Evolutionary conservation across 441 rosid species (phyloP).

Genomic region (Bocquillonia castaneifolia): DNA sequence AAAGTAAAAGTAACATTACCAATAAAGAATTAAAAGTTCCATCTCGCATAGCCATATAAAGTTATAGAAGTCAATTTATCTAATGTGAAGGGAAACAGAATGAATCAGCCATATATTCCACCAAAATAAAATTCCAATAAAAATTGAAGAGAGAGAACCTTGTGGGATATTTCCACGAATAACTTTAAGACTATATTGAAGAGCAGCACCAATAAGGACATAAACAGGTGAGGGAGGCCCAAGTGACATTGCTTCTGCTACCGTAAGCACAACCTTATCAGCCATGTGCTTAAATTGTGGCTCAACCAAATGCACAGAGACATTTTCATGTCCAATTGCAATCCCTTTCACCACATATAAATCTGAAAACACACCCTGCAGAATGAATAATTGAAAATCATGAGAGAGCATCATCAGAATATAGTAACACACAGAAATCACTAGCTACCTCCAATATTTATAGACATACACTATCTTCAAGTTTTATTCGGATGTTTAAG

Average conservation of each 20-base stretch:
- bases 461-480: slow-evolving; percentile 73
- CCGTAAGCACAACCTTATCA: slow-evolving; percentile 76
- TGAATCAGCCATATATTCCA: background rate
- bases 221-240: slow-evolving; percentile 89
- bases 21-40: slow-evolving; percentile 2
- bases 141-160: slow-evolving; percentile 47
- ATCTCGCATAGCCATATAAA: background rate
- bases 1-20: background rate
- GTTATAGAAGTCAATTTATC: background rate
- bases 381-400: slow-evolving; percentile 15
- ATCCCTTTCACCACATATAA: slow-evolving; percentile 80
- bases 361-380: slow-evolving; percentile 92
- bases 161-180: slow-evolving; percentile 72
- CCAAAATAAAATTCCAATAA: slow-evolving; percentile 8
- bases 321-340: slow-evolving; percentile 82
- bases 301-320: slow-evolving; percentile 79
- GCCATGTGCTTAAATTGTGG: slow-evolving; percentile 54
- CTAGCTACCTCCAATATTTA: slow-evolving; percentile 22
- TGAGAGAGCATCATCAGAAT: slow-evolving; percentile 19
- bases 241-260: slow-evolving; percentile 94
- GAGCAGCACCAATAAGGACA: slow-evolving; percentile 75
- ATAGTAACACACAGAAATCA: background rate
- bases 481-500: slow-evolving; percentile 71
- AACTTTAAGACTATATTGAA: slow-evolving; percentile 67
- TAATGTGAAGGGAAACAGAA: background rate